These are phyloP conservation scores for Teratosphaeria viscida DNA, from an alignment of 2,329 filamentous ascomycete species.

Conservation along the genomic window DNA sequence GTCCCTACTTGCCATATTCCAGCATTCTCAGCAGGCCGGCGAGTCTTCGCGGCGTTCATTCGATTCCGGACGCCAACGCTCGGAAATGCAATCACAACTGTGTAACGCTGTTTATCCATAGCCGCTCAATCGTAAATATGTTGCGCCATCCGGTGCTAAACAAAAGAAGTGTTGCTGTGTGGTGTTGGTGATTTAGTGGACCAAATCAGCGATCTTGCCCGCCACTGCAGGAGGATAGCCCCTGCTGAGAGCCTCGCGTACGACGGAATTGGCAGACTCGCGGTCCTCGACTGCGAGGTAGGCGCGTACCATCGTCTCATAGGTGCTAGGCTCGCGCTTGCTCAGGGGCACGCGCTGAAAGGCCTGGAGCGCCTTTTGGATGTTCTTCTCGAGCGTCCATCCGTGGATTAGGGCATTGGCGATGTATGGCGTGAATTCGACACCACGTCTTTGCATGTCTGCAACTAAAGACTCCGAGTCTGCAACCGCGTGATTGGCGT, in stretches of 20 bases:
- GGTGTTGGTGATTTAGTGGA: constrained; percentile 29
- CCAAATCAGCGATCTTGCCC: constrained; percentile 84
- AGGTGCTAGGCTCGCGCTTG: constrained; percentile 90
- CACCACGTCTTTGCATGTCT: constrained; percentile 61
- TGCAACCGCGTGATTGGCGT: constrained; percentile 78
- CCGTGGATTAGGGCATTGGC: constrained; percentile 97
- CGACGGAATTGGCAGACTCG: constrained; percentile 62
- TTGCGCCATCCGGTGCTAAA: not conserved
- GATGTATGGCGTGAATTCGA: constrained; percentile 92
- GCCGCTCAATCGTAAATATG: not conserved
- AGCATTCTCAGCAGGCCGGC: not conserved
- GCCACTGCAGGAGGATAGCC: constrained; percentile 88
- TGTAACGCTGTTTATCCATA: not conserved
- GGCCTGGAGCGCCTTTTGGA: constrained; percentile 65
- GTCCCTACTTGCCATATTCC: not conserved
- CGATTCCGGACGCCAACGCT: constrained; percentile 1
- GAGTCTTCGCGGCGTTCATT: not conserved
- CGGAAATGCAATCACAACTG: not conserved
- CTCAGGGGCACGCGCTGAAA: constrained; percentile 68
- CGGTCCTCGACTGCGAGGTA: constrained; percentile 78
- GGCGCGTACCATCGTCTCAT: constrained; percentile 95
- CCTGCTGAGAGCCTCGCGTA: constrained; percentile 79
- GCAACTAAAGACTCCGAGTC: constrained; percentile 57
- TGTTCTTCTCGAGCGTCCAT: constrained; percentile 77
- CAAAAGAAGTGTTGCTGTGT: not conserved